Evolutionary conservation across 495 filamentous ascomycete species (phyloP).

Genomic region (Xylaria curta): DNA sequence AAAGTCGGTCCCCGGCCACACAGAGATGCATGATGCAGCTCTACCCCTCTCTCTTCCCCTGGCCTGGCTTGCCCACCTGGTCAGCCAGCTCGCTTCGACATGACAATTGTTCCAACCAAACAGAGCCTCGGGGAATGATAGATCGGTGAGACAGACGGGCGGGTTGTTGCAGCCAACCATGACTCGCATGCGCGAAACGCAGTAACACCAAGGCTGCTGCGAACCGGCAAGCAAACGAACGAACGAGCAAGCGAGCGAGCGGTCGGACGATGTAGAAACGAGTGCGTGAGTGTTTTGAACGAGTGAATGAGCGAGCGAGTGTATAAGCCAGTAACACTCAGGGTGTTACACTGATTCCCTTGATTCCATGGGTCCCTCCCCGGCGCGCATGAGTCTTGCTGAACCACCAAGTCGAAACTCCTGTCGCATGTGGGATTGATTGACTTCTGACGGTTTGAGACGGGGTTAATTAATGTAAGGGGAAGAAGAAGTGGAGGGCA

Average conservation of each 20-base stretch:
- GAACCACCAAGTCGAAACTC: conserved; percentile 16
- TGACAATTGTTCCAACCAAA: conserved; percentile 24
- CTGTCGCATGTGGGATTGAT: conserved; percentile 21
- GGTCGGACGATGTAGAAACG: background rate
- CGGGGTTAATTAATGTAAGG: background rate
- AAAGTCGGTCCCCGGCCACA: conserved; percentile 22
- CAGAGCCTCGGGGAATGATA: conserved; percentile 23
- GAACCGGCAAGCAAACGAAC: background rate
- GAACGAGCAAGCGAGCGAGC: background rate
- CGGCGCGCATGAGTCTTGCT: background rate
- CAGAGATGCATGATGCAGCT: conserved; percentile 18
- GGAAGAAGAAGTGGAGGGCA: conserved; percentile 10
- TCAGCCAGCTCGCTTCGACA: conserved; percentile 22
- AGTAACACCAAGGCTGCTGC: background rate
- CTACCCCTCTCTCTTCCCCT: conserved; percentile 18
- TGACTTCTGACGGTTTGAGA: conserved; percentile 14
- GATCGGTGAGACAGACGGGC: conserved; percentile 1
- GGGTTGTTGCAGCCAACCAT: background rate
- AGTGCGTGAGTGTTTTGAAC: background rate
- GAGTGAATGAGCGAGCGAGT: background rate
- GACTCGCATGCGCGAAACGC: conserved; percentile 5
- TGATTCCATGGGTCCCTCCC: background rate
- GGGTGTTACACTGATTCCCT: conserved; percentile 3
- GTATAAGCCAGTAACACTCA: conserved; percentile 6
- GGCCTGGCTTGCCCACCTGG: background rate